Percentiles rank a stretch among this genome's conserved stretches.
Conservation (phyloP, 441 rosid species). For the Aquilaria agallochum region DNA sequence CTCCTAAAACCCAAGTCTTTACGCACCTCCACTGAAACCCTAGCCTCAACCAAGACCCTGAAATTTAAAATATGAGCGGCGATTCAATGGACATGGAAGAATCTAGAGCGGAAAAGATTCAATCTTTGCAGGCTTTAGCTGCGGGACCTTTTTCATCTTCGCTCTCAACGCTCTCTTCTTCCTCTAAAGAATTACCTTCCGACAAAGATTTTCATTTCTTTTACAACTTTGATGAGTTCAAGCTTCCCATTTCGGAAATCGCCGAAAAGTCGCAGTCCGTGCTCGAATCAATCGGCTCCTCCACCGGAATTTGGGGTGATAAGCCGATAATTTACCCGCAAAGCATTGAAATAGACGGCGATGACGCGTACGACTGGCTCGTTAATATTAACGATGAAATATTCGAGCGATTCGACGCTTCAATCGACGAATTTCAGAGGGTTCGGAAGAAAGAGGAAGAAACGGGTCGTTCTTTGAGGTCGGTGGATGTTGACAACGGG, state of each 20-base stretch:
- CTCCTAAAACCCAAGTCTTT: conserved; percentile 16
- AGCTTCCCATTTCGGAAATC: conserved; percentile 47
- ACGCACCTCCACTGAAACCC: no score
- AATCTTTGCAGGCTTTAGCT: conserved; percentile 29
- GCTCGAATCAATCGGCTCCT: conserved; percentile 55
- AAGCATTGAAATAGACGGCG: conserved; percentile 36
- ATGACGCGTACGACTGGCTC: conserved; percentile 69
- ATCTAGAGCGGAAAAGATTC: conserved; percentile 20
- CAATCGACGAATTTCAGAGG: conserved; percentile 50
- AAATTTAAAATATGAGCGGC: conserved; percentile 16
- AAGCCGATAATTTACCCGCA: conserved; percentile 30
- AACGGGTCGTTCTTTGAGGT: conserved; percentile 23
- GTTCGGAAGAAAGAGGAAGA: conserved; percentile 40
- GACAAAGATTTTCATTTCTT: conserved; percentile 79
- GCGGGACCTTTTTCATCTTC: conserved; percentile 40
- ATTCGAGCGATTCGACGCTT: conserved; percentile 59
- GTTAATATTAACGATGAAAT: conserved; percentile 59
- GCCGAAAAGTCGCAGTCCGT: conserved; percentile 41
- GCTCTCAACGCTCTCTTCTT: conserved; percentile 51
- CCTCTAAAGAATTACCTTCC: conserved; percentile 59
- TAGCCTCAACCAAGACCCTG: conserved; percentile 13
- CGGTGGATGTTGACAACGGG: conserved; percentile 36
- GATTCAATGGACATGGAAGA: conserved; percentile 21
- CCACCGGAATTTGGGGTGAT: conserved; percentile 25
- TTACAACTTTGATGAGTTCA: conserved; percentile 74